Percentiles rank a stretch among this genome's conserved stretches.
Conservation (phyloP, 2,329 filamentous ascomycete species). For the Clonostachys byssicola region DNA sequence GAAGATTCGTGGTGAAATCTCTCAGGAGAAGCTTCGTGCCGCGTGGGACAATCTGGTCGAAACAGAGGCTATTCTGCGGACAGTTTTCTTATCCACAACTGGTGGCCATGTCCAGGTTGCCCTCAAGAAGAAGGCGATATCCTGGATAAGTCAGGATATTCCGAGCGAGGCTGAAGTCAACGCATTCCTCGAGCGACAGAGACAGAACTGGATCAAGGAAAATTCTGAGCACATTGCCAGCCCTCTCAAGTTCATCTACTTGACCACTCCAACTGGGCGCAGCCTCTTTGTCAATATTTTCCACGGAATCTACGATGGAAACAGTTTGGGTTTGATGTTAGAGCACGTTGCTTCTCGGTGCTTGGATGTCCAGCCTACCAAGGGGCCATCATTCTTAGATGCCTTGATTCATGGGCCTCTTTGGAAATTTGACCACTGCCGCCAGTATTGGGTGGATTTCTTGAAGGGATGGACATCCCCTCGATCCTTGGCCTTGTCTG, state of each 20-base stretch:
- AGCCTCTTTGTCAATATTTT: conserved; percentile 67
- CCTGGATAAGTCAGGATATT: conserved; percentile 29
- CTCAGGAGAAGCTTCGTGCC: conserved; percentile 38
- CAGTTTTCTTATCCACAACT: conserved; percentile 65
- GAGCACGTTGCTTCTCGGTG: conserved; percentile 37
- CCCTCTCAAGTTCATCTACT: conserved; percentile 47
- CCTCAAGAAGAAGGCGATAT: conserved; percentile 32
- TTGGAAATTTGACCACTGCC: conserved; percentile 28
- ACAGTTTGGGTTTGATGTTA: conserved; percentile 68
- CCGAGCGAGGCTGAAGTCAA: background rate
- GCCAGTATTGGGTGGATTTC: conserved; percentile 64
- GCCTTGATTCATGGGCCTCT: conserved; percentile 69
- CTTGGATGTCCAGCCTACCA: conserved; percentile 7
- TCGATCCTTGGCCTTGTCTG: conserved; percentile 1
- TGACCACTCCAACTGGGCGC: conserved; percentile 17
- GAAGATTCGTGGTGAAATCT: conserved; percentile 36
- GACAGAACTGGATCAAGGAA: conserved; percentile 43
- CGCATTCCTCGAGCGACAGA: background rate
- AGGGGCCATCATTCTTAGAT: conserved; percentile 58
- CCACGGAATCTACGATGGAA: conserved; percentile 84
- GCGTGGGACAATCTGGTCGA: conserved; percentile 55
- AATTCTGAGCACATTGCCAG: conserved; percentile 43
- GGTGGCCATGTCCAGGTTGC: conserved; percentile 77
- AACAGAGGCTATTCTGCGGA: conserved; percentile 63
- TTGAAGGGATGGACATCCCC: conserved; percentile 28